A percentile compares a stretch with the other conserved stretches of the same genome.
Conservation (phyloP, 2,329 filamentous ascomycete genomes). For the Pseudogymnoascus sp. region DNA sequence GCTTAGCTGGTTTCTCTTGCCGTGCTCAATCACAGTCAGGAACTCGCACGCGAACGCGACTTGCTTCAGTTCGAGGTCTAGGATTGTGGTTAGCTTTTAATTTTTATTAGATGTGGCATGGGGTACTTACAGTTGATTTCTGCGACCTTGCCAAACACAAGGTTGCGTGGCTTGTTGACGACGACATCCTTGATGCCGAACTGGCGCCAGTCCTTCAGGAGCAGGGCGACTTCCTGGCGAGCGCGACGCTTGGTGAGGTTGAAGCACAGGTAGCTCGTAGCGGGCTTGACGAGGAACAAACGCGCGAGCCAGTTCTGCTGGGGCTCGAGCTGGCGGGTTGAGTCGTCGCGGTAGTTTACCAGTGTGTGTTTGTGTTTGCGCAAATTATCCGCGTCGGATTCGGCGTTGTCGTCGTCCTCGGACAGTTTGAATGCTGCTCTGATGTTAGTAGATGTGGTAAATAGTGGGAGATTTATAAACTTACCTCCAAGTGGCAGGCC, state of each 20-base stretch:
- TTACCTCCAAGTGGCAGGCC: slow-evolving; percentile 24
- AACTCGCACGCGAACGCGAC: slow-evolving; percentile 84
- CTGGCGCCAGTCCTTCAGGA: slow-evolving; percentile 71
- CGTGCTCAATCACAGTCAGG: slow-evolving; percentile 82
- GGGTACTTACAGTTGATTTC: slow-evolving; percentile 59
- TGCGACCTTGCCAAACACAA: slow-evolving; percentile 70
- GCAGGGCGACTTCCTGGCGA: slow-evolving; percentile 65
- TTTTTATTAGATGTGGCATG: not conserved
- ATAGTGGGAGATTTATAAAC: slow-evolving; percentile 7
- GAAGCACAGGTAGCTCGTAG: slow-evolving; percentile 67
- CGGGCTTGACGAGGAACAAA: slow-evolving; percentile 83
- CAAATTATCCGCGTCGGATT: slow-evolving; percentile 16
- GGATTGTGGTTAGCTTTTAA: slow-evolving; percentile 19
- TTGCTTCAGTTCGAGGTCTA: slow-evolving; percentile 73
- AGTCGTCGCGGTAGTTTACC: slow-evolving; percentile 29
- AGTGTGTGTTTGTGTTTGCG: slow-evolving; percentile 24
- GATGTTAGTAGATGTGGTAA: slow-evolving; percentile 10
- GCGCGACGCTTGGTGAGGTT: slow-evolving; percentile 62
- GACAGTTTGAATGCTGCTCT: slow-evolving; percentile 20
- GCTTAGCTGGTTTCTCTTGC: slow-evolving; percentile 65
- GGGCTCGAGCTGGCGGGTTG: slow-evolving; percentile 46
- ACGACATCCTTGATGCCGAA: slow-evolving; percentile 75
- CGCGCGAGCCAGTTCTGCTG: slow-evolving; percentile 83
- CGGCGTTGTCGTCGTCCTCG: slow-evolving; percentile 17
- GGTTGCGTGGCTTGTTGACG: slow-evolving; percentile 69